Evolutionary conservation across 2,329 filamentous ascomycete genomes (phyloP), one percentile per base, ranked within the genome.

Genomic region (Fusarium anguioides): DNA sequence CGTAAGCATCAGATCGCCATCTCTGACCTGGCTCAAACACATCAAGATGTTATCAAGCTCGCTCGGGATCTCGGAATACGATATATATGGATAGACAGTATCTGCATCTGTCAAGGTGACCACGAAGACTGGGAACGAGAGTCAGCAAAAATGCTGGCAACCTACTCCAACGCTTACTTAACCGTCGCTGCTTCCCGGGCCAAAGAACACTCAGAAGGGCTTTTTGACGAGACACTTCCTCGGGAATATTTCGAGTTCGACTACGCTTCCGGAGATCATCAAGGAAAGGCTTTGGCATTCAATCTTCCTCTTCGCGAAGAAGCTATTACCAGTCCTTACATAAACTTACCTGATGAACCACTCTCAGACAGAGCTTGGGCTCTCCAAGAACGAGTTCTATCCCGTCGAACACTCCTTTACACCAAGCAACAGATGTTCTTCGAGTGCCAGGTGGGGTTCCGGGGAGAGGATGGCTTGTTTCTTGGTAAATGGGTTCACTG

Each of bases 1-100:
- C 45, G 40, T 5, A 64, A 58, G 21, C 37, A 3, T 3, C 12
- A 7, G 6, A 58, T 64, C 7, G 4, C 2, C 1, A 51, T 64
- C 8, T 36, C 51, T 0, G 5, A 59, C 1, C 4, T 64, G 0
- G 33, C 57, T 0, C 9, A 44, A 6, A 60, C 26, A 0, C 44
- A 59, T 0, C 45, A 39, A 14, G 31, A 60, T 1, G 9, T 20
- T 0, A 51, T 60, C 1, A 20, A 11, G 2, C n/a, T 60, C 1
- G 10, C 44, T 1, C 4, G 39, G 0, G 15, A 37, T 1, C 18
- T 60, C 0, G 17, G 4, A 0, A 7, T 60, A 0, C 15, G 31
- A 11, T 60, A 60, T 9, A 1, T 60, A 1, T 60, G 44, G 57
- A 59, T 60, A n/a, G 57, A 60, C 8, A 51, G 57, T 4, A 27